A percentile compares a stretch with the other conserved stretches of the same genome.
Evolutionary conservation across 805 yeast species (phyloP).

Genomic region (Dipodascus geniculatus): DNA sequence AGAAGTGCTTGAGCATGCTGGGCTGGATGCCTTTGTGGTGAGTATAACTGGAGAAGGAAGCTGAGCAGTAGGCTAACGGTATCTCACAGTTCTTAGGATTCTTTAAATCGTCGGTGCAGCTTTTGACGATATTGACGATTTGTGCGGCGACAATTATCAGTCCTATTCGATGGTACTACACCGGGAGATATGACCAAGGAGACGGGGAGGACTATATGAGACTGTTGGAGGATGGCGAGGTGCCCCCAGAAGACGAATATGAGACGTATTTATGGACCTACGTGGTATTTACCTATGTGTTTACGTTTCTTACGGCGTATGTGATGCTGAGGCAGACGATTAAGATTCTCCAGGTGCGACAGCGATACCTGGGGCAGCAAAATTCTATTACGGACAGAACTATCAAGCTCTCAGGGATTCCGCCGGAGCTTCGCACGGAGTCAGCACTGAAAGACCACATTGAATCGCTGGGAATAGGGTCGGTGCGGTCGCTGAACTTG

Average conservation of each 20-base stretch:
- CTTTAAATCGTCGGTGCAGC: slow-evolving; percentile 75
- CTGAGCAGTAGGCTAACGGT: slow-evolving; percentile 22
- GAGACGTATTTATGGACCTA: slow-evolving; percentile 71
- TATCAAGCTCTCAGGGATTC: slow-evolving; percentile 77
- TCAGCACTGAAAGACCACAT: slow-evolving; percentile 61
- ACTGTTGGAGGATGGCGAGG: background rate
- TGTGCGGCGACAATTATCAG: slow-evolving; percentile 68
- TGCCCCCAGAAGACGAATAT: slow-evolving; percentile 20
- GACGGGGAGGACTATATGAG: slow-evolving; percentile 11
- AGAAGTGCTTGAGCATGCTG: slow-evolving; percentile 79
- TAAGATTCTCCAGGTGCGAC: slow-evolving; percentile 67
- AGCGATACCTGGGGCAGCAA: slow-evolving; percentile 71
- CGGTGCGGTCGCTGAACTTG: slow-evolving; percentile 61
- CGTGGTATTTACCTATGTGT: slow-evolving; percentile 74
- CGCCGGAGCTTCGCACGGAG: slow-evolving; percentile 65
- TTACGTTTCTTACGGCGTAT: slow-evolving; percentile 55
- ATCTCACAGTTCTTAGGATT: slow-evolving; percentile 55
- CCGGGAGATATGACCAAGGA: slow-evolving; percentile 62
- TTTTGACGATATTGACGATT: slow-evolving; percentile 50
- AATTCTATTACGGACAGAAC: slow-evolving; percentile 88
- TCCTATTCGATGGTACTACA: slow-evolving; percentile 72
- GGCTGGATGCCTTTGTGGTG: slow-evolving; percentile 79
- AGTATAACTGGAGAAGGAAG: background rate
- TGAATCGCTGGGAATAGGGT: slow-evolving; percentile 68
- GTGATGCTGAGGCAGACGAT: slow-evolving; percentile 58